Evolutionary conservation across 106 monocot species (phyloP).

Genomic region (Dioscorea zingiberensis): DNA sequence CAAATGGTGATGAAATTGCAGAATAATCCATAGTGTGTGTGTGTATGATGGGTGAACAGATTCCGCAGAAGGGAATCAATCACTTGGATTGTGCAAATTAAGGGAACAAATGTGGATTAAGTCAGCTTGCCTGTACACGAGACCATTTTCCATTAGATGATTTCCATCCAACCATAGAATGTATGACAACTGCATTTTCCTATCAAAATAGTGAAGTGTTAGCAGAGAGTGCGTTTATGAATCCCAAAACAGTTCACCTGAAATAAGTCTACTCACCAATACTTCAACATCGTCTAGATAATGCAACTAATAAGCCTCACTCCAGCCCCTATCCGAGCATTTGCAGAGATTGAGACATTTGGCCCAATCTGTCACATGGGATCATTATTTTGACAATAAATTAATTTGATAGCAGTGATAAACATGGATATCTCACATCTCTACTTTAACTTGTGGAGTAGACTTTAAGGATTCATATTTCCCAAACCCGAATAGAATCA

Average conservation of each 20-base stretch:
- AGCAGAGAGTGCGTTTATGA: background rate
- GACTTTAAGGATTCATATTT: too few relatives aligned
- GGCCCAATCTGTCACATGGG: constrained; percentile 74
- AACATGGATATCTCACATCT: background rate
- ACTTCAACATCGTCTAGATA: constrained; percentile 98
- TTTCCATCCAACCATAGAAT: constrained; percentile 95
- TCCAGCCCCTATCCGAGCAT: constrained; percentile 94
- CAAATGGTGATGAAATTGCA: too few relatives aligned
- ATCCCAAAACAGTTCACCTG: too few relatives aligned
- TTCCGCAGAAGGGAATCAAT: too few relatives aligned
- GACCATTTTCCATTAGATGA: constrained; percentile 92
- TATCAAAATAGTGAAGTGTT: constrained; percentile 13
- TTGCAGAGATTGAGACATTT: constrained; percentile 97
- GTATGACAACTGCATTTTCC: constrained; percentile 93
- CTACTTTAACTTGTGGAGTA: too few relatives aligned
- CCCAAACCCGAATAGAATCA: too few relatives aligned
- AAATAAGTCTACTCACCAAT: constrained; percentile 29
- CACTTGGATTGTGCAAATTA: too few relatives aligned
- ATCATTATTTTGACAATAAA: background rate
- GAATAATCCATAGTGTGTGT: too few relatives aligned
- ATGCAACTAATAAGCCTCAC: constrained; percentile 90
- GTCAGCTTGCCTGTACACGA: constrained; percentile 89
- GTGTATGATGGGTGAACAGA: too few relatives aligned
- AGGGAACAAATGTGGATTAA: too few relatives aligned
- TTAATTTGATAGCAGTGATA: background rate